Conservation (phyloP, 2,329 filamentous ascomycete genomes). For the Rugonectria rugulosa region DNA sequence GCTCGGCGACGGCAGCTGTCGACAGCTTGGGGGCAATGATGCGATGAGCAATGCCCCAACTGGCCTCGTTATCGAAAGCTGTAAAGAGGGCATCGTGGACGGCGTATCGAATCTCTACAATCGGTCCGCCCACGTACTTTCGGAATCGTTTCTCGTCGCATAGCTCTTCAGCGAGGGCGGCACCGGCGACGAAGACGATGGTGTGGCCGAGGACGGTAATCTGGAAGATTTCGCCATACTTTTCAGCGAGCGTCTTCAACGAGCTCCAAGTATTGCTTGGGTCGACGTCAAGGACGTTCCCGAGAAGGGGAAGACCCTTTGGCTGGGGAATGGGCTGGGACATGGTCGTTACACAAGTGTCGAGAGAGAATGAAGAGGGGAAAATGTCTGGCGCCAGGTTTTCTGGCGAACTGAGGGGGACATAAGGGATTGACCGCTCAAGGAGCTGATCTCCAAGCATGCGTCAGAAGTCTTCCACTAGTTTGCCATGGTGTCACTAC, state of each 20-base stretch:
- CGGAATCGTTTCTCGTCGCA: slow-evolving; percentile 63
- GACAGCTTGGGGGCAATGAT: slow-evolving; percentile 58
- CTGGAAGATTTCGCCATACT: slow-evolving; percentile 50
- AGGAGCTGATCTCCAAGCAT: neutral
- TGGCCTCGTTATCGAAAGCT: slow-evolving; percentile 56
- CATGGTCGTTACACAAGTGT: slow-evolving; percentile 34
- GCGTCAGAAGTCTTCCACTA: slow-evolving; percentile 14
- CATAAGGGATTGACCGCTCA: slow-evolving; percentile 12
- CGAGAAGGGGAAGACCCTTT: slow-evolving; percentile 45
- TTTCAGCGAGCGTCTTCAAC: slow-evolving; percentile 45
- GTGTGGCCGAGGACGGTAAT: slow-evolving; percentile 45
- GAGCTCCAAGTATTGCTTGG: slow-evolving; percentile 48
- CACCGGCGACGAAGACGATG: slow-evolving; percentile 55
- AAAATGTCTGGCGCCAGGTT: neutral
- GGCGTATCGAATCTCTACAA: slow-evolving; percentile 59
- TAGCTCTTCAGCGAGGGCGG: slow-evolving; percentile 56
- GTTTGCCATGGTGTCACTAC: slow-evolving; percentile 12
- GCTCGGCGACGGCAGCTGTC: slow-evolving; percentile 41
- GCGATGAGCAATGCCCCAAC: slow-evolving; percentile 60
- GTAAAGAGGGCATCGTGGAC: slow-evolving; percentile 63
- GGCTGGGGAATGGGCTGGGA: slow-evolving; percentile 46
- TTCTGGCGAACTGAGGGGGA: neutral
- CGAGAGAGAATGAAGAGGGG: neutral
- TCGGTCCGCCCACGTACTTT: slow-evolving; percentile 60
- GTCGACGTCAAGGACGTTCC: slow-evolving; percentile 47